Evolutionary conservation across 2,329 filamentous ascomycete species (phyloP), one percentile per base, ranked within the genome.

Genomic region (Claviceps spartinae): DNA sequence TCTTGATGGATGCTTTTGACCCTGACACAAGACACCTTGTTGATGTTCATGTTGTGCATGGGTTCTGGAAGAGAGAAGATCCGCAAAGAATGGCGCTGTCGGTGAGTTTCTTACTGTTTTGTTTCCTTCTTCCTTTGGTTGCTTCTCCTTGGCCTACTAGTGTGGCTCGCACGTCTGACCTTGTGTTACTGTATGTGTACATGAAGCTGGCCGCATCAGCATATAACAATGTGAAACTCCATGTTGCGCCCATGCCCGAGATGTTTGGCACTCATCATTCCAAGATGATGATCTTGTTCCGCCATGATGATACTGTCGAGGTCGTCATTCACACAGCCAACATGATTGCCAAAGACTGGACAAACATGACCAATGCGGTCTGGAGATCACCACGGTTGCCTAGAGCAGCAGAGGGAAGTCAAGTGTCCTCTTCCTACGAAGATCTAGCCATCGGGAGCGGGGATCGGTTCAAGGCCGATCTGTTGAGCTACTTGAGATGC

Each of bases 261-360:
- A 79, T 83, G 57, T 94, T 89, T 62, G 89, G 89, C 2, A 95
- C 88, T 0, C 89, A 95, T 65, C 88, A 83, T 59, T 75, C 85
- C 13, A 93, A 95, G 67, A 93, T 95, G 86, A 78, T 95, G 66
- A 72, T 95, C n/a, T 67, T 95, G 4, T 73, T 95, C 55, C 78
- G 86, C 5, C 82, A 86, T 63, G 88, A 95, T 62, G 81, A 85
- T 55, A 79, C 75, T 0, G 86, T 84, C 0, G 85, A 94, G 66
- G 71, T 95, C 5, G 68, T 94, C 52, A 89, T 95, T 34, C 87
- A 94, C 59, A 95, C 89, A 0, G 88, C 89, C 18, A 95, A 95
- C 59, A 88, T 95, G 84, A 91, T 95, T n/a, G 62, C 75, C 4
- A 81, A 83, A 52, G 89, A 95, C 64, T 95, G 89, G 89, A 77